Percentiles rank a stretch among this genome's conserved stretches.
Evolutionary conservation across 73 alveolate genomes (phyloP).

Genomic region (Tetrahymena malaccensis): DNA sequence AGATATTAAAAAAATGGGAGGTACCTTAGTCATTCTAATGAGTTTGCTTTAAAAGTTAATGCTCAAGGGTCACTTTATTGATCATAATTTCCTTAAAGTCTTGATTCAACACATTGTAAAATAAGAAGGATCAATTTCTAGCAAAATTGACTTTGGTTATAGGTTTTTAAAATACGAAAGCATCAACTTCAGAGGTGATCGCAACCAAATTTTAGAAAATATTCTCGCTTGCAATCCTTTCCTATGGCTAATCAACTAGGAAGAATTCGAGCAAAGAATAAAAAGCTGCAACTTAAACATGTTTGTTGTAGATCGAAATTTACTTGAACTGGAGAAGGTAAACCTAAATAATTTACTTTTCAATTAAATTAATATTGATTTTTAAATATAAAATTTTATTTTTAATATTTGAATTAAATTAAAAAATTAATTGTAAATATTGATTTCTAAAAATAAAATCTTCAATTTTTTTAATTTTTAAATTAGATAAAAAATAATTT

Average conservation of each 20-base stretch:
- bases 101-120: conserved; percentile 10
- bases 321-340: conserved; percentile 9
- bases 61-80: conserved; percentile 25
- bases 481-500: too few relatives aligned
- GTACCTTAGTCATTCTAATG: conserved; percentile 8
- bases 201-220: conserved; percentile 18
- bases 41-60: conserved; percentile 9
- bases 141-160: conserved; percentile 30
- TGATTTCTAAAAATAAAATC: too few relatives aligned
- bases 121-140: conserved; percentile 11
- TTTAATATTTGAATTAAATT: too few relatives aligned
- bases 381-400: too few relatives aligned
- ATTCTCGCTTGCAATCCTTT: conserved; percentile 31
- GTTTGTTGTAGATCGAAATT: conserved; percentile 22
- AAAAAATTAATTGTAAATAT: too few relatives aligned
- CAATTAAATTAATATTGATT: too few relatives aligned
- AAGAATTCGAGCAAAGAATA: conserved; percentile 21
- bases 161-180: conserved; percentile 18
- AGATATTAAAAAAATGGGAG: conserved; percentile 8
- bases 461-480: too few relatives aligned
- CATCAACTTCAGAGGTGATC: conserved; percentile 27
- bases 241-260: conserved; percentile 25
- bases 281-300: conserved; percentile 1
- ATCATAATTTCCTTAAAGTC: conserved; percentile 30
- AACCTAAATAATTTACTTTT: background rate